These are phyloP conservation scores for Claviceps sp. DNA, from an alignment of 2,329 filamentous ascomycete genomes.

Conservation along the genomic window DNA sequence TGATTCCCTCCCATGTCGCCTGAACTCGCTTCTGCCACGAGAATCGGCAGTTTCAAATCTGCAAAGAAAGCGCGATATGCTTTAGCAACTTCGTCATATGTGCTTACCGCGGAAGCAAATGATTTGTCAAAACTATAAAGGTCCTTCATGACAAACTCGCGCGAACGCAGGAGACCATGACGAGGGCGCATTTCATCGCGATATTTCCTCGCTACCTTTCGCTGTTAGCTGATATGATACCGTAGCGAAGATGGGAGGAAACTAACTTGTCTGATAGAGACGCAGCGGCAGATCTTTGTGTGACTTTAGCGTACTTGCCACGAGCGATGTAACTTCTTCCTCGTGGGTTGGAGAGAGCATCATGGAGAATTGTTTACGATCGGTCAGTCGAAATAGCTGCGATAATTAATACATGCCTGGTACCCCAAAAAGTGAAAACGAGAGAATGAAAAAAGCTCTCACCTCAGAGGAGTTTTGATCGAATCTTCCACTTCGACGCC, in stretches of 20 bases:
- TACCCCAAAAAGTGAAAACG: background rate
- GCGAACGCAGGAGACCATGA: conserved; percentile 72
- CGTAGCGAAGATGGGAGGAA: background rate
- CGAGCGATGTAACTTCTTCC: conserved; percentile 82
- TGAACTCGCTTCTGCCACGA: conserved; percentile 80
- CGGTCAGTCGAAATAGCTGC: conserved; percentile 66
- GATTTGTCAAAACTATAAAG: conserved; percentile 85
- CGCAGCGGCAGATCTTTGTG: conserved; percentile 78
- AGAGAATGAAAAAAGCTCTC: background rate
- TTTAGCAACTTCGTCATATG: conserved; percentile 60
- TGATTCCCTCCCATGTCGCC: conserved; percentile 91
- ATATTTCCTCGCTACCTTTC: conserved; percentile 64
- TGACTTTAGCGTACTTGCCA: conserved; percentile 59
- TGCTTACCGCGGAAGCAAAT: conserved; percentile 54
- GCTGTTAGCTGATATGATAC: background rate
- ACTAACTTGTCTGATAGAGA: conserved; percentile 75
- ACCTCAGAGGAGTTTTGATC: conserved; percentile 61
- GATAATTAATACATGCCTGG: conserved; percentile 11
- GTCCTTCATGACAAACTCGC: conserved; percentile 97
- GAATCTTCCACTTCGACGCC: conserved; percentile 74
- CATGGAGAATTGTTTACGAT: conserved; percentile 61
- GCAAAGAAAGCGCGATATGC: conserved; percentile 69
- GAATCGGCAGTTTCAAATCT: conserved; percentile 68
- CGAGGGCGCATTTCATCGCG: conserved; percentile 82
- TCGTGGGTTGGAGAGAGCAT: conserved; percentile 89